phyloP scores from a whole-genome alignment of 2,329 filamentous ascomycete species.

The Aspergillus sp. region DNA sequence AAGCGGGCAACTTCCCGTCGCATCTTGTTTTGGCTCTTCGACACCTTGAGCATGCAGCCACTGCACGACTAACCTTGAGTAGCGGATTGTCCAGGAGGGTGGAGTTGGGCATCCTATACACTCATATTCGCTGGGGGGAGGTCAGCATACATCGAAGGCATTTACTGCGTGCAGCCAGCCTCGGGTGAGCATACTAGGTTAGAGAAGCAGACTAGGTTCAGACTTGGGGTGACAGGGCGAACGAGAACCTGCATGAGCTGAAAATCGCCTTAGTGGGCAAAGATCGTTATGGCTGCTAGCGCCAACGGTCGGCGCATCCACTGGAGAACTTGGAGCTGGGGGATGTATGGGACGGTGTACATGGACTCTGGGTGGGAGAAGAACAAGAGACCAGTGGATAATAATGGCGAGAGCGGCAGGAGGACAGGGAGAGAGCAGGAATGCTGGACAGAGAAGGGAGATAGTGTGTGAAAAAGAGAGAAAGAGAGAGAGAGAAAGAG shows the following conservation, averaged over 20 bases:
- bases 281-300: neutral
- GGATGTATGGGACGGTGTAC: too few relatives aligned
- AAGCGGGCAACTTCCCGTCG: conserved; percentile 90
- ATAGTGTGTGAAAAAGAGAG: too few relatives aligned
- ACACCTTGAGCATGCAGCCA: conserved; percentile 72
- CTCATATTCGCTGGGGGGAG: conserved; percentile 13
- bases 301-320: neutral
- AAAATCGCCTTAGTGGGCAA: conserved; percentile 3
- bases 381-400: too few relatives aligned
- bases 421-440: too few relatives aligned
- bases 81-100: conserved; percentile 32
- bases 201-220: neutral
- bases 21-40: conserved; percentile 95
- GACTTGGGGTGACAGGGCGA: neutral
- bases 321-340: too few relatives aligned
- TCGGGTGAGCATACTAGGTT: neutral
- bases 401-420: too few relatives aligned
- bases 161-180: neutral
- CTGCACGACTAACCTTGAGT: conserved; percentile 60
- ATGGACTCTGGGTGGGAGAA: too few relatives aligned
- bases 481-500: too few relatives aligned
- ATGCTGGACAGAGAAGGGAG: too few relatives aligned
- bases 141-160: neutral
- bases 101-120: conserved; percentile 22
- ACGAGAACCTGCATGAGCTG: conserved; percentile 5